phyloP scores from a whole-genome alignment of 768 basidiomycete genomes.

The Tubosaeta sp. region DNA sequence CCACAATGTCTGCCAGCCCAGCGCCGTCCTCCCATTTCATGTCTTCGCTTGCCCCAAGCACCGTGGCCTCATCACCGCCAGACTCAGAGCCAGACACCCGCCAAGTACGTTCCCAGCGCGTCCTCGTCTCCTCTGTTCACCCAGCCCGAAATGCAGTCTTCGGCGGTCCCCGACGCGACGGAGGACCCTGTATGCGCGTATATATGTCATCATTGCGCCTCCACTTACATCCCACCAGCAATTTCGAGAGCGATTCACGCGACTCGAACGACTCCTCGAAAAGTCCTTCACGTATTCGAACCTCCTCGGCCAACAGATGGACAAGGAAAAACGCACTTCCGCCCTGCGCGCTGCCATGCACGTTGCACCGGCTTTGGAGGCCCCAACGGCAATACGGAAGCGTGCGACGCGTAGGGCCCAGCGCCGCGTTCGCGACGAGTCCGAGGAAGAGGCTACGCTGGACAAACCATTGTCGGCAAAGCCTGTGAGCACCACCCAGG shows the following conservation, averaged over 20 bases:
- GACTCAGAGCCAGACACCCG: conserved; percentile 15
- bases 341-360: conserved; percentile 28
- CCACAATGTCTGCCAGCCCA: conserved; percentile 22
- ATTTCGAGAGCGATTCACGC: conserved; percentile 43
- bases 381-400: conserved; percentile 7
- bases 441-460: neutral
- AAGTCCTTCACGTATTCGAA: conserved; percentile 74
- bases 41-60: conserved; percentile 24
- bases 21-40: conserved; percentile 8
- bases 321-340: conserved; percentile 42
- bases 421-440: conserved; percentile 10
- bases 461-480: conserved; percentile 13
- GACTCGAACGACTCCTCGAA: conserved; percentile 65
- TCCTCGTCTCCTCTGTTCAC: neutral
- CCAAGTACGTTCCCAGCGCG: conserved; percentile 15
- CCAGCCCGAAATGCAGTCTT: conserved; percentile 7
- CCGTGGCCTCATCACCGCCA: conserved; percentile 25
- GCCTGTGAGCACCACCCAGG: neutral
- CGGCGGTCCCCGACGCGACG: conserved; percentile 3
- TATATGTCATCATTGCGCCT: neutral
- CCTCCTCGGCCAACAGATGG: conserved; percentile 72
- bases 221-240: conserved; percentile 34
- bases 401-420: conserved; percentile 11
- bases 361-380: conserved; percentile 6
- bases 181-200: conserved; percentile 21